phyloP scores from a whole-genome alignment of 2,329 filamentous ascomycete genomes.

The Ophiostoma tasmaniense region DNA sequence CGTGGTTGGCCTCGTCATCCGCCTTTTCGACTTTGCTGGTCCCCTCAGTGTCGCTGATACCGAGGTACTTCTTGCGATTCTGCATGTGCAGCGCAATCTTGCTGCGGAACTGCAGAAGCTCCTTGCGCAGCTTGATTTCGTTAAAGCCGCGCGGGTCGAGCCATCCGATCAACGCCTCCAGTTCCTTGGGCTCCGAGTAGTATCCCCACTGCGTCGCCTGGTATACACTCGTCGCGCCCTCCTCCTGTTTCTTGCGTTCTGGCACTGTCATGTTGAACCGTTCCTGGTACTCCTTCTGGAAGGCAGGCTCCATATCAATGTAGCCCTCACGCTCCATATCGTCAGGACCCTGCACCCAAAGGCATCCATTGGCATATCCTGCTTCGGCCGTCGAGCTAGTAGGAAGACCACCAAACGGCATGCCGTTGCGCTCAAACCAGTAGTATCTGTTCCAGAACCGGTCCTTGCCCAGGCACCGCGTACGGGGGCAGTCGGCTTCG shows the following conservation, averaged over 20 bases:
- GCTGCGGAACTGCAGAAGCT: constrained; percentile 67
- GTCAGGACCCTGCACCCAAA: constrained; percentile 95
- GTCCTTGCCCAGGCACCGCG: constrained; percentile 82
- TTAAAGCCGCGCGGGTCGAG: constrained; percentile 79
- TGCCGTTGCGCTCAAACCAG: constrained; percentile 98
- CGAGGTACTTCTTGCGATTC: constrained; percentile 65
- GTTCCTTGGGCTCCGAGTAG: constrained; percentile 68
- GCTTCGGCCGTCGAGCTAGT: constrained; percentile 80
- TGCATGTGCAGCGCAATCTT: constrained; percentile 73
- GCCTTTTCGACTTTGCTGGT: not conserved
- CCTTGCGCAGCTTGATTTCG: constrained; percentile 80
- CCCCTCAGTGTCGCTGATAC: constrained; percentile 34
- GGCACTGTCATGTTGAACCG: constrained; percentile 75
- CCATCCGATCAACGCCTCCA: constrained; percentile 78
- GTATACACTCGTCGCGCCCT: constrained; percentile 70
- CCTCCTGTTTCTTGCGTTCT: constrained; percentile 77
- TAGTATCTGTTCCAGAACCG: constrained; percentile 98
- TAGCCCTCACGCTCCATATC: constrained; percentile 79
- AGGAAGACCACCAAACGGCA: constrained; percentile 87
- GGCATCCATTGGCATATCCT: constrained; percentile 83
- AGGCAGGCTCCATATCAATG: constrained; percentile 65
- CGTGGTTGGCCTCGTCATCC: constrained; percentile 21
- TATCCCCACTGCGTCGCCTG: constrained; percentile 83
- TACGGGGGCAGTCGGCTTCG: constrained; percentile 87
- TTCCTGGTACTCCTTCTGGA: constrained; percentile 65